Evolutionary conservation across 192 early-diverging fungal genomes (phyloP).

Genomic region (Backusella mclennaniae): DNA sequence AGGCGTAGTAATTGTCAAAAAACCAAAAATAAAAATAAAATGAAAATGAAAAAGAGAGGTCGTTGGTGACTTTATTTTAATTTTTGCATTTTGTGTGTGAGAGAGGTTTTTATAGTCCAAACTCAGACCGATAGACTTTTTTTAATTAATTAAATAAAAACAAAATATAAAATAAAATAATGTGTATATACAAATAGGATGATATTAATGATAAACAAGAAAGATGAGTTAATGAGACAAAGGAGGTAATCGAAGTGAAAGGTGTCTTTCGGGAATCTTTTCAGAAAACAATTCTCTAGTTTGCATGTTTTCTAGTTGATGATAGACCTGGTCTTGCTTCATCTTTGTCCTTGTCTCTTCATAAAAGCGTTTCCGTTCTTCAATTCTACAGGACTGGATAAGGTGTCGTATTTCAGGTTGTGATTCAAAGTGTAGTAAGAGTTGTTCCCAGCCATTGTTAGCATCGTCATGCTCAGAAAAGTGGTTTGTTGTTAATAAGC

Average conservation of each 20-base stretch:
- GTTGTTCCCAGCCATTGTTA: neutral
- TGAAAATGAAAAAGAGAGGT: too few species aligned
- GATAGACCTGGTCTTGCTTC: neutral
- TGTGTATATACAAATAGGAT: neutral
- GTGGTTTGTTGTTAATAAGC: neutral
- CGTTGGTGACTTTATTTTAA: neutral
- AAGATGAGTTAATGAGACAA: neutral
- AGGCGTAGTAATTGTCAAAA: neutral
- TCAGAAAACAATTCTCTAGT: neutral
- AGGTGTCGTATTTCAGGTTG: neutral
- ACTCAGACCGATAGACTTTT: too few species aligned
- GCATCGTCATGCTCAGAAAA: neutral
- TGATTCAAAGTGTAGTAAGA: neutral
- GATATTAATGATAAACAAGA: neutral
- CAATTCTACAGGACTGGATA: neutral
- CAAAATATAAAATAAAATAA: neutral
- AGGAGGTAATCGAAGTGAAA: neutral
- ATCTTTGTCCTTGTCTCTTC: neutral
- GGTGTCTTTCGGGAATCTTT: neutral
- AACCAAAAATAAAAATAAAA: neutral
- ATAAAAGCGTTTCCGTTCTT: neutral
- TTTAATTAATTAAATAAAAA: neutral
- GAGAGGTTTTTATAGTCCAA: neutral
- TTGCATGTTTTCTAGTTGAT: neutral
- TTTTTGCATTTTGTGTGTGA: neutral